Percentiles rank a stretch among this genome's conserved stretches.
These are phyloP conservation scores for Hemileccinum impolitum DNA, from an alignment of 768 basidiomycete genomes.

Conservation along the genomic window DNA sequence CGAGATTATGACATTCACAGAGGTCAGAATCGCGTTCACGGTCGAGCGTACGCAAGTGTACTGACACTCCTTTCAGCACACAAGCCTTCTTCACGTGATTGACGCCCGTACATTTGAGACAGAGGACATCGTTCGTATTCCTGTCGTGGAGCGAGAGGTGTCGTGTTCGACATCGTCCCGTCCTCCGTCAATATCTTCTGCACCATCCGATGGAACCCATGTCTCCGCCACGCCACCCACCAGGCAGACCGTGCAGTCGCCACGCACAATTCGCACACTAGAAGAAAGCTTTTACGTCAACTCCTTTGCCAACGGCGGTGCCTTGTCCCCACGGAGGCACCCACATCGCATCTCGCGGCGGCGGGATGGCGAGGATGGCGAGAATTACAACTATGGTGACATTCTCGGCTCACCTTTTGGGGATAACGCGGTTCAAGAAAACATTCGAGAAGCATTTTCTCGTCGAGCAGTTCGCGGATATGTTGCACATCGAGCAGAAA, in stretches of 20 bases:
- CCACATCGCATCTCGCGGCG: conserved; percentile 20
- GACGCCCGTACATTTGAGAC: conserved; percentile 86
- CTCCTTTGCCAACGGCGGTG: conserved; percentile 10
- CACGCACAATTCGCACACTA: conserved; percentile 45
- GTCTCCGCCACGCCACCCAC: conserved; percentile 8
- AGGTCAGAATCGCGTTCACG: conserved; percentile 48
- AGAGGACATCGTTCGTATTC: conserved; percentile 64
- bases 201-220: conserved; percentile 9
- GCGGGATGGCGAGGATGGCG: conserved; percentile 28
- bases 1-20: conserved; percentile 87
- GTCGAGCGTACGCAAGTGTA: background rate
- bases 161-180: conserved; percentile 11
- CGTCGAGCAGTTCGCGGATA: conserved; percentile 45
- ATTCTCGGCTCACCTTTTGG: conserved; percentile 57
- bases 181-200: conserved; percentile 10
- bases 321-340: conserved; percentile 18
- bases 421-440: conserved; percentile 51
- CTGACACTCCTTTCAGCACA: conserved; percentile 53
- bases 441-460: conserved; percentile 53
- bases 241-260: conserved; percentile 20
- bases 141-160: conserved; percentile 30
- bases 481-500: conserved; percentile 21
- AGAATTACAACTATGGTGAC: conserved; percentile 39
- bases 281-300: conserved; percentile 54
- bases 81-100: conserved; percentile 74